Evolutionary conservation across 163 green algal species (phyloP).

Genomic region (Scenedesmus sp.): DNA sequence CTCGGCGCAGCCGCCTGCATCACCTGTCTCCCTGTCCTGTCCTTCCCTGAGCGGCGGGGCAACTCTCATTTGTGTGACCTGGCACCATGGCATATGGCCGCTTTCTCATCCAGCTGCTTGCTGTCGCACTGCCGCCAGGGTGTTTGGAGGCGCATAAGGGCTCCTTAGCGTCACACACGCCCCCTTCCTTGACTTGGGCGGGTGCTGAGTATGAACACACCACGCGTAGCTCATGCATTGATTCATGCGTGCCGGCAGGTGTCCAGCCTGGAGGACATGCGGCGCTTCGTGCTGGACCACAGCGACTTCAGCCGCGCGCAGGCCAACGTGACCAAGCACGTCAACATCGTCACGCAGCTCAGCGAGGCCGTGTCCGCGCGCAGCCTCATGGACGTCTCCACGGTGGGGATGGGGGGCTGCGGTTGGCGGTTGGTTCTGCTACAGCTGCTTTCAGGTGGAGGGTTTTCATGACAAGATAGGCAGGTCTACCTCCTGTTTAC

Average conservation of each 20-base stretch:
- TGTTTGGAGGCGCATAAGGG: too few relatives aligned
- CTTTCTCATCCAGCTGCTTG: too few relatives aligned
- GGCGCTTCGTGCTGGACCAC: slow-evolving; percentile 92
- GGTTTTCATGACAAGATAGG: slow-evolving; percentile 26
- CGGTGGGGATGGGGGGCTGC: slow-evolving; percentile 55
- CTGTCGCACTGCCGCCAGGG: too few relatives aligned
- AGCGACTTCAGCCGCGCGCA: slow-evolving; percentile 90
- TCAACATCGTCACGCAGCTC: slow-evolving; percentile 95
- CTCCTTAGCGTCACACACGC: too few relatives aligned
- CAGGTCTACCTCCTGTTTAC: slow-evolving; percentile 38
- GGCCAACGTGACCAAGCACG: slow-evolving; percentile 94
- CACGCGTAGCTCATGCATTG: too few relatives aligned
- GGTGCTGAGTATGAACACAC: too few relatives aligned
- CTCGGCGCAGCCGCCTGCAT: too few relatives aligned
- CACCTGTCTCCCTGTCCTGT: too few relatives aligned
- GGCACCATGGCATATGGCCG: too few relatives aligned
- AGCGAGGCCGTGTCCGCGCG: slow-evolving; percentile 80
- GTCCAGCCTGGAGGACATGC: slow-evolving; percentile 95
- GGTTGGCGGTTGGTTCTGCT: neutral
- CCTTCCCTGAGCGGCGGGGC: too few relatives aligned
- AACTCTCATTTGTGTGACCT: too few relatives aligned
- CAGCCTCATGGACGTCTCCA: slow-evolving; percentile 84
- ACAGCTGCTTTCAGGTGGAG: slow-evolving; percentile 29
- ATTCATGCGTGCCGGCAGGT: slow-evolving; percentile 70
- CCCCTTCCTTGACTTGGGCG: too few relatives aligned